Evolutionary conservation across 2,329 filamentous ascomycete species (phyloP).

Genomic region (Colletotrichum ledebouriae): DNA sequence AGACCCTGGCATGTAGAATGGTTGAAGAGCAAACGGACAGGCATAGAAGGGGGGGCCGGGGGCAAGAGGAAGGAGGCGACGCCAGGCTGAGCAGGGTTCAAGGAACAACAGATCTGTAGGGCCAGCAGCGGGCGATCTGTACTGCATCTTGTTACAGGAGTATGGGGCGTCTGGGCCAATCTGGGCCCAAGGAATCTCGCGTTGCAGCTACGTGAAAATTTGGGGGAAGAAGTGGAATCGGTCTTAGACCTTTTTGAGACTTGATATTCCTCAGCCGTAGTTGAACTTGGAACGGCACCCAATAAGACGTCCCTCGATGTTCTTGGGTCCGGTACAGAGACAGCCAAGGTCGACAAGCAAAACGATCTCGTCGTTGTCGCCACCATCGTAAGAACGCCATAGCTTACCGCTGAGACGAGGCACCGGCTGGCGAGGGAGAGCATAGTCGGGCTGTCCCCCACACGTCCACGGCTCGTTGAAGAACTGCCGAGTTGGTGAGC

Average conservation of each 20-base stretch:
- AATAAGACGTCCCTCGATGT: constrained; percentile 23
- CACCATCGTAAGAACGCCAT: neutral
- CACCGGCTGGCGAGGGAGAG: neutral
- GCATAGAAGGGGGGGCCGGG: neutral
- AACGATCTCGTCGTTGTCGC: constrained; percentile 2
- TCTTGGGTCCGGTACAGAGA: constrained; percentile 1
- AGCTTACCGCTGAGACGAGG: constrained; percentile 12
- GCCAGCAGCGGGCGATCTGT: constrained; percentile 33
- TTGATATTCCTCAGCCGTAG: constrained; percentile 22
- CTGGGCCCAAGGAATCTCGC: constrained; percentile 18
- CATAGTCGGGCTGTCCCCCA: constrained; percentile 9
- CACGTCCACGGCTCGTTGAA: constrained; percentile 23
- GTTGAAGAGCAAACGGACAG: constrained; percentile 21
- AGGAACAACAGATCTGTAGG: constrained; percentile 23
- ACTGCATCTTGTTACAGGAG: constrained; percentile 18
- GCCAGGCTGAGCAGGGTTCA: constrained; percentile 21
- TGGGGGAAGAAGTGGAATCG: neutral
- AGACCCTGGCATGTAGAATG: constrained; percentile 14
- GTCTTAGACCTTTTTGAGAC: constrained; percentile 24
- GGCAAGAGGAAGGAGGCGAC: constrained; percentile 2
- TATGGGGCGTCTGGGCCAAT: constrained; percentile 15
- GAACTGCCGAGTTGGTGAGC: constrained; percentile 21
- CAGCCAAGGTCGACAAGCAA: neutral
- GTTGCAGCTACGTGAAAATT: constrained; percentile 16
- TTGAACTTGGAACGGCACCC: constrained; percentile 8